Conservation (phyloP, 164 flowering plant genomes). For the Litsea cubeba region DNA sequence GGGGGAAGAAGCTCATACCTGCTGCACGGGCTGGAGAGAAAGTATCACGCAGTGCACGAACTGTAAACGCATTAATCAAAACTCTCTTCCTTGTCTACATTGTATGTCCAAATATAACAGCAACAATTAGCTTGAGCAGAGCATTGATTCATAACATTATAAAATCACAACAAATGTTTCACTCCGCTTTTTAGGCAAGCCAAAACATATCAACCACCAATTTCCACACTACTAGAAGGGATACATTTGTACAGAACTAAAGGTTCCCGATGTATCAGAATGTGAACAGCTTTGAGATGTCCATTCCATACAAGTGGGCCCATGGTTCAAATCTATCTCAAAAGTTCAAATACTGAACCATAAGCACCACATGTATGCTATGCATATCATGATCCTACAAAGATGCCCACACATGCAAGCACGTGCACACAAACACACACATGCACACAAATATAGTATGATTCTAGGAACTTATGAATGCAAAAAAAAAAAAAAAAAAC, state of each 20-base stretch:
- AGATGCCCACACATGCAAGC: background rate
- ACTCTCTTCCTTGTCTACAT: slow-evolving; percentile 95
- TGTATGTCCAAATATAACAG: background rate
- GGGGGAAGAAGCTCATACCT: slow-evolving; percentile 41
- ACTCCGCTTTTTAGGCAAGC: background rate
- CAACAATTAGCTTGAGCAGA: slow-evolving; percentile 1
- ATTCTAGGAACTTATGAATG: background rate
- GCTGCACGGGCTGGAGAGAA: slow-evolving; percentile 98
- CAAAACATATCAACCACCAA: background rate
- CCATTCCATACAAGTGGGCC: background rate
- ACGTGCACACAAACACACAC: background rate
- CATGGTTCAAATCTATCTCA: background rate
- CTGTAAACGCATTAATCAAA: slow-evolving; percentile 97
- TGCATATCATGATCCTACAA: background rate
- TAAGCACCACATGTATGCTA: background rate
- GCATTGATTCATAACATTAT: background rate
- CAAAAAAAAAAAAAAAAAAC: no score
- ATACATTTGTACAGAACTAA: background rate
- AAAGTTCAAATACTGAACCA: background rate
- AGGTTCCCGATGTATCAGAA: background rate
- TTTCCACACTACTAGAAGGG: background rate
- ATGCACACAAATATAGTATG: background rate
- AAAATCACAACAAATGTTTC: background rate
- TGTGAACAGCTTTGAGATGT: background rate
- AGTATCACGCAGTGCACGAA: slow-evolving; percentile 94